Conservation (phyloP, 2,329 filamentous ascomycete genomes). For the Aspergillus persii region DNA sequence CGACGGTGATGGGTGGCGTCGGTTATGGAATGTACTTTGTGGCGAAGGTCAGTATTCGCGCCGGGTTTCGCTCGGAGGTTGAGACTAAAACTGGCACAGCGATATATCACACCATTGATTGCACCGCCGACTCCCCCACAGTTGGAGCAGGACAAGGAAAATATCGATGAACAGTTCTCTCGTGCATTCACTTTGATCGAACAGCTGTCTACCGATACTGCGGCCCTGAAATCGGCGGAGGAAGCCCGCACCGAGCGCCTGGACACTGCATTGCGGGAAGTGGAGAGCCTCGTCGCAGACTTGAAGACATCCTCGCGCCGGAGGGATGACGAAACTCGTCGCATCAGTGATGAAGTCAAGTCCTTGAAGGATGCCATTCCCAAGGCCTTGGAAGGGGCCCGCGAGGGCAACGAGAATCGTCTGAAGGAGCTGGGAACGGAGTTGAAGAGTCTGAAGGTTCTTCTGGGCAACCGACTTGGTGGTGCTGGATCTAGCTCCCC, state of each 20-base stretch:
- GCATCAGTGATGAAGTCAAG: slow-evolving; percentile 82
- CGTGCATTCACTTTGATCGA: slow-evolving; percentile 89
- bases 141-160: slow-evolving; percentile 88
- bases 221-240: slow-evolving; percentile 82
- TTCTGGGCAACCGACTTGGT: slow-evolving; percentile 66
- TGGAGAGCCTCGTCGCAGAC: slow-evolving; percentile 78
- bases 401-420: slow-evolving; percentile 75
- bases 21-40: slow-evolving; percentile 85
- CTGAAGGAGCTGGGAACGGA: slow-evolving; percentile 83
- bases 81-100: slow-evolving; percentile 49
- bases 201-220: slow-evolving; percentile 86
- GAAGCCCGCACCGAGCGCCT: slow-evolving; percentile 77
- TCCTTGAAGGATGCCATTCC: slow-evolving; percentile 81
- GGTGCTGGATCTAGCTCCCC: slow-evolving; percentile 31
- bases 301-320: slow-evolving; percentile 78
- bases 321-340: slow-evolving; percentile 82
- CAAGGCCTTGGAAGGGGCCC: slow-evolving; percentile 82
- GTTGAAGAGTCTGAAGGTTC: slow-evolving; percentile 85
- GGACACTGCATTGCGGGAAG: slow-evolving; percentile 75
- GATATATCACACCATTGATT: slow-evolving; percentile 87
- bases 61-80: background rate
- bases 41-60: slow-evolving; percentile 64
- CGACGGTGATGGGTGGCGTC: slow-evolving; percentile 86
- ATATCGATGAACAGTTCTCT: slow-evolving; percentile 90
- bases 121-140: slow-evolving; percentile 91